Percentiles rank a stretch among this genome's conserved stretches.
Evolutionary conservation across 257 asterid genomes (phyloP).

Genomic region (Gentiana macrophylla): DNA sequence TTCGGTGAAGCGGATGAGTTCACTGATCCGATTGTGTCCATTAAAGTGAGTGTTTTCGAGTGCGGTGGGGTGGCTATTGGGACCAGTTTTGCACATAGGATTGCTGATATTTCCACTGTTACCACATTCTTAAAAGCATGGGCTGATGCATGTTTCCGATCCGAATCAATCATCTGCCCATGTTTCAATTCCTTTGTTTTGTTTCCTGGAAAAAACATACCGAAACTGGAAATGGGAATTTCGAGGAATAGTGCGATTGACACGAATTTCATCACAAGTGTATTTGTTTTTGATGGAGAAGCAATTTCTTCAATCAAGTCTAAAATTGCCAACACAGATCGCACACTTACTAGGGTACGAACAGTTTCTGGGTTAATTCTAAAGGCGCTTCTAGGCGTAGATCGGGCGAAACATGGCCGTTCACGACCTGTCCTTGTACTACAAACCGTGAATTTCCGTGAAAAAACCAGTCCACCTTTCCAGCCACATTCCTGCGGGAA

Average conservation of each 20-base stretch:
- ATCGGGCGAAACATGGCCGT: neutral
- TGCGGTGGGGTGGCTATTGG: constrained; percentile 30
- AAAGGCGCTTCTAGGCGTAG: constrained; percentile 9
- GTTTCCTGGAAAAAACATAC: constrained; percentile 13
- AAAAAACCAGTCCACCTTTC: constrained; percentile 9
- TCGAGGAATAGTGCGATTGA: neutral
- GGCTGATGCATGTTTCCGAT: constrained; percentile 8
- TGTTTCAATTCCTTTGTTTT: constrained; percentile 9
- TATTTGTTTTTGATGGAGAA: constrained; percentile 13
- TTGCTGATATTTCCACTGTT: constrained; percentile 13
- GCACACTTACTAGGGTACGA: constrained; percentile 8
- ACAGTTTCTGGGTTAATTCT: constrained; percentile 13
- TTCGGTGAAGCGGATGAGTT: neutral
- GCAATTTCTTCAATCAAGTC: constrained; percentile 8
- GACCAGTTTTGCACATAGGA: constrained; percentile 14
- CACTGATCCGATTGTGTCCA: constrained; percentile 2
- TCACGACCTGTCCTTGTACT: constrained; percentile 1
- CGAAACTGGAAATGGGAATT: neutral
- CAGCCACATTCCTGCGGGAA: constrained; percentile 20
- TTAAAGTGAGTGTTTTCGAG: constrained; percentile 12
- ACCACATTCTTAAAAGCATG: constrained; percentile 21
- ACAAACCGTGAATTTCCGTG: constrained; percentile 15
- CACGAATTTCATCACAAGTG: neutral
- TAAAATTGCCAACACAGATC: neutral
- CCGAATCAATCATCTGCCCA: neutral